These are phyloP conservation scores for Alternaria sp. DNA, from an alignment of 2,329 filamentous ascomycete species.

Conservation along the genomic window DNA sequence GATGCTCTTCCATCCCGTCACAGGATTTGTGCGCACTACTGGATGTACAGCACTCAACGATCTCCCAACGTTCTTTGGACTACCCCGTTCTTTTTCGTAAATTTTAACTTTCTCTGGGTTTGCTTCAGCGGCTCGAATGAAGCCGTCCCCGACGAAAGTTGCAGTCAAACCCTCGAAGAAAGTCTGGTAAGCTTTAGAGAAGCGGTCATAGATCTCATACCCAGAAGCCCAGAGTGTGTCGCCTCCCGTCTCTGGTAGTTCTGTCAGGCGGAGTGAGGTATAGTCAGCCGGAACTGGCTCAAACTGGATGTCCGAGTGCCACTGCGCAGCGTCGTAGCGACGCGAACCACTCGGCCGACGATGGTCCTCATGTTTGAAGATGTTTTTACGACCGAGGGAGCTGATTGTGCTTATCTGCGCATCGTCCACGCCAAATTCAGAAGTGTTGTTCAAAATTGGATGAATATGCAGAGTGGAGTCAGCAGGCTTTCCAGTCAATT, in stretches of 20 bases:
- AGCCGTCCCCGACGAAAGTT: slow-evolving; percentile 33
- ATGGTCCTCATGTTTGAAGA: slow-evolving; percentile 22
- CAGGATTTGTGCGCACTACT: slow-evolving; percentile 42
- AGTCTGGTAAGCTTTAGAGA: slow-evolving; percentile 31
- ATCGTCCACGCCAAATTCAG: slow-evolving; percentile 40
- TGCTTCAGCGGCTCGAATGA: slow-evolving; percentile 17
- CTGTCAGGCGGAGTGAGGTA: slow-evolving; percentile 62
- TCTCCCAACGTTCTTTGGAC: slow-evolving; percentile 28
- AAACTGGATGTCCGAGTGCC: slow-evolving; percentile 71
- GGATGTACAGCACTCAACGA: slow-evolving; percentile 36
- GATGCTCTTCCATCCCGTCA: slow-evolving; percentile 48
- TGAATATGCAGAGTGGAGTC: background rate
- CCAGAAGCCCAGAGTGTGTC: slow-evolving; percentile 56
- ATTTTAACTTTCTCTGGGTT: background rate
- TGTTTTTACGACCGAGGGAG: slow-evolving; percentile 40
- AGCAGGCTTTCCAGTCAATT: slow-evolving; percentile 33
- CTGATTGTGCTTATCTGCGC: slow-evolving; percentile 49
- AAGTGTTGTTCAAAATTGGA: slow-evolving; percentile 28
- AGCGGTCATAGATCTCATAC: slow-evolving; percentile 50
- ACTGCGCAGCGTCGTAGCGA: slow-evolving; percentile 20
- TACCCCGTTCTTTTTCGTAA: slow-evolving; percentile 22
- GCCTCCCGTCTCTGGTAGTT: slow-evolving; percentile 30
- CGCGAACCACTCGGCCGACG: slow-evolving; percentile 51
- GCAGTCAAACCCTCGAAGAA: slow-evolving; percentile 38
- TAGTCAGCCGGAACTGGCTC: slow-evolving; percentile 72